These are phyloP conservation scores for Scenedesmus sp. DNA, from an alignment of 163 green algal genomes.

Conservation along the genomic window DNA sequence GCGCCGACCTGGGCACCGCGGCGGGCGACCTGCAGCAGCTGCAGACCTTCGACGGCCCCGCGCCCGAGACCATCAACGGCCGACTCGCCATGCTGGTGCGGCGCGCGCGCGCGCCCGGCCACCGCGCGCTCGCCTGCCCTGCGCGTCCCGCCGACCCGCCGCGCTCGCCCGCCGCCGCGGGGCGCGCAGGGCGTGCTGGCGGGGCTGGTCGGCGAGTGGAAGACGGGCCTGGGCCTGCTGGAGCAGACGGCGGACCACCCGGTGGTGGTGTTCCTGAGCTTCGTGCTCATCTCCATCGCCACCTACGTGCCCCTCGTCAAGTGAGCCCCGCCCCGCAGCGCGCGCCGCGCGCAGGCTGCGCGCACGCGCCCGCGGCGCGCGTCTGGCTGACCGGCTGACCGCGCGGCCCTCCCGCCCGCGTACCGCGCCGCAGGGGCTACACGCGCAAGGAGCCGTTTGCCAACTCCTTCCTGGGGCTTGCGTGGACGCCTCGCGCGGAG, in stretches of 20 bases:
- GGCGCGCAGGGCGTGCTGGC: conserved; percentile 51
- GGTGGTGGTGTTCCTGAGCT: conserved; percentile 46
- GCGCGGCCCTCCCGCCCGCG: too few species aligned
- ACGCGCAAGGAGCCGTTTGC: conserved; percentile 42
- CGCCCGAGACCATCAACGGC: conserved; percentile 65
- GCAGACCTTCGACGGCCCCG: conserved; percentile 56
- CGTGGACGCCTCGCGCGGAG: conserved; percentile 65
- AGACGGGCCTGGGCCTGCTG: conserved; percentile 49
- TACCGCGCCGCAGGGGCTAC: conserved; percentile 9
- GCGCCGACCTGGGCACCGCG: conserved; percentile 50
- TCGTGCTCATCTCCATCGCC: conserved; percentile 53
- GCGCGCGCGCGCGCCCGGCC: too few species aligned
- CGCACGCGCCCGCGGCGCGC: too few species aligned
- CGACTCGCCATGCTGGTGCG: conserved; percentile 62
- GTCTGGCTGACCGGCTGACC: too few species aligned
- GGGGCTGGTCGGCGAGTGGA: conserved; percentile 52
- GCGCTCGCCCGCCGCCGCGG: too few species aligned
- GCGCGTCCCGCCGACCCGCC: too few species aligned
- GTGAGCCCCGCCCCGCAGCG: too few species aligned
- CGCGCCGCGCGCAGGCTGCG: too few species aligned
- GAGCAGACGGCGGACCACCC: conserved; percentile 54
- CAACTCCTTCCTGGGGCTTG: conserved; percentile 9
- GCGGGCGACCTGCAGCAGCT: conserved; percentile 33
- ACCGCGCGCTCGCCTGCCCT: too few species aligned
- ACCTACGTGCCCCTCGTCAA: conserved; percentile 58